Conservation (phyloP, 495 filamentous ascomycete genomes). For the Aspergillus indologenus region DNA sequence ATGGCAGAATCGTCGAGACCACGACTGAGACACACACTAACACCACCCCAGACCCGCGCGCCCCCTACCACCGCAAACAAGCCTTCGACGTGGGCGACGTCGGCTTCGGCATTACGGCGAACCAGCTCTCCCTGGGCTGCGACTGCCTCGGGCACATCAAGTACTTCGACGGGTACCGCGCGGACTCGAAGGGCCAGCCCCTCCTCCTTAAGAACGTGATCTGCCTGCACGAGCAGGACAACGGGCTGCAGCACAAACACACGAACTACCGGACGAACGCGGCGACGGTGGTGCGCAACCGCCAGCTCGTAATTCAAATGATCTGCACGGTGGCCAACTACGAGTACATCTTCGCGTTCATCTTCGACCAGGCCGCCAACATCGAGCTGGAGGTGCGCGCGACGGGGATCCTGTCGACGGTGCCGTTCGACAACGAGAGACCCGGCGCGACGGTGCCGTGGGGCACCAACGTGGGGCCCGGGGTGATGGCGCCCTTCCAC, state of each 20-base stretch:
- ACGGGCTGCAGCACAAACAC: constrained; percentile 66
- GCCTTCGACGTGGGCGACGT: constrained; percentile 74
- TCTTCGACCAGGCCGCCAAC: constrained; percentile 83
- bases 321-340: constrained; percentile 80
- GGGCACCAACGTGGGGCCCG: constrained; percentile 84
- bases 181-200: constrained; percentile 51
- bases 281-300: constrained; percentile 58
- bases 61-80: constrained; percentile 66
- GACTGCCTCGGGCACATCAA: constrained; percentile 68
- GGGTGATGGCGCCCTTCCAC: constrained; percentile 73
- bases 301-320: constrained; percentile 65
- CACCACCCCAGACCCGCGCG: constrained; percentile 52
- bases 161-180: constrained; percentile 60
- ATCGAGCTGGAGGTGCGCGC: constrained; percentile 80
- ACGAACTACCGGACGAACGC: constrained; percentile 64
- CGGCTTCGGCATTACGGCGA: constrained; percentile 63
- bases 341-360: constrained; percentile 81
- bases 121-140: constrained; percentile 65
- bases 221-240: constrained; percentile 69
- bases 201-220: constrained; percentile 56
- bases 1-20: background rate
- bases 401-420: constrained; percentile 82
- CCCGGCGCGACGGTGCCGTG: constrained; percentile 55
- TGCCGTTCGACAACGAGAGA: constrained; percentile 62
- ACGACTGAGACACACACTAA: constrained; percentile 3